Base-by-base conservation (phyloP, 1,284 basidiomycete genomes). In the Phellopilus nigrolimitatus region DNA sequence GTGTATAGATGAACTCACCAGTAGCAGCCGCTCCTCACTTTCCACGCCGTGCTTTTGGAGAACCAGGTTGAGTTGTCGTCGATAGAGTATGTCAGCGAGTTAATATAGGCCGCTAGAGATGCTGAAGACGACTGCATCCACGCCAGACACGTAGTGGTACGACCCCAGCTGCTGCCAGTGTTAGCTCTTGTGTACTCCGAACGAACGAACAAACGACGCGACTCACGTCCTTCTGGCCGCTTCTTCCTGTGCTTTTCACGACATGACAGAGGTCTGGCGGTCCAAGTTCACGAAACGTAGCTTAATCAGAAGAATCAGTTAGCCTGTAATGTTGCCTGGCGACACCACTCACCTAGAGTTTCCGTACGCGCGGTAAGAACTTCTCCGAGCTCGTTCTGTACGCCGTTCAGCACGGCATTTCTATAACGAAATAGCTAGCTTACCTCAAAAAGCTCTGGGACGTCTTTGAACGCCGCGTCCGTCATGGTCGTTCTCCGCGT, bases 51-150 rank as follows among this genome's bases (percentile, higher is more conserved):
- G 5, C 82, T 80, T 62, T 91, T 91, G 25, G 89, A 85, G 66
- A 98, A 97, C 94, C 97, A 99, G 7, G 91, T 87, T 12, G 85
- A 80, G 50, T 80, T 84, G 58, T 95, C 92, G 63, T 98, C 95
- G 56, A 99, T 85, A 33, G 91, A 84, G 66, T 98, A 98, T 3
- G 92, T 95, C 28, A 99, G 76, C 12, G 92, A 95, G 73, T 99
- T 99, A 69, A 99, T 89, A 70, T 99, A 99, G 3, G 95, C 95
- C 7, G 95, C 97, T 9, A 99, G 79, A 0, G 94, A 97, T 2
- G 95, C 97, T 9, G 94, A 97, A 1, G 94, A 97, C 8, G 93
- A 97, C n/a, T 0, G 95, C 93, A 67, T 99, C 95, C 44, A 98
- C 91, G 24, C 95, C 95, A 0, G 95, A 98, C 51, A 97, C 81